phyloP scores from a whole-genome alignment of 352 stramenopile genomes.

The Saprolegnia parasitica region DNA sequence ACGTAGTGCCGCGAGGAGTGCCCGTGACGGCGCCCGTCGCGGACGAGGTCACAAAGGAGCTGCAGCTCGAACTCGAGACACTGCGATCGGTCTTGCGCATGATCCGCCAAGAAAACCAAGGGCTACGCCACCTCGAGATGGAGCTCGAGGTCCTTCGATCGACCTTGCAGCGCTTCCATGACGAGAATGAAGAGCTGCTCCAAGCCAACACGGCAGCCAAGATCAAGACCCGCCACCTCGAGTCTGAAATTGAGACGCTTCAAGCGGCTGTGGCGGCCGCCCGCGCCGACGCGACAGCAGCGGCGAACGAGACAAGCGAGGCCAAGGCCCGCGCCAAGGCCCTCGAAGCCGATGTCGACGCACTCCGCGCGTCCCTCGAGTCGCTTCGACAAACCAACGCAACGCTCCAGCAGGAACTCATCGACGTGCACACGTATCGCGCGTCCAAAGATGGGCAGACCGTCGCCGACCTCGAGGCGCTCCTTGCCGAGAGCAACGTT shows the following conservation, averaged over 20 bases:
- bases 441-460: slow-evolving; percentile 10
- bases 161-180: not conserved
- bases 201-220: not conserved
- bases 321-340: not conserved
- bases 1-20: no score
- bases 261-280: not conserved
- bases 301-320: not conserved
- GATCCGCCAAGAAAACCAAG: slow-evolving; percentile 21
- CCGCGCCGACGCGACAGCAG: not conserved
- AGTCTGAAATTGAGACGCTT: slow-evolving; percentile 9
- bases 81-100: slow-evolving; percentile 11
- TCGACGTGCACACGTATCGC: slow-evolving; percentile 22
- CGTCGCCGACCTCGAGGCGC: slow-evolving; percentile 1
- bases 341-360: slow-evolving; percentile 10
- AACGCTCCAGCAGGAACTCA: slow-evolving; percentile 21
- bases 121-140: slow-evolving; percentile 1
- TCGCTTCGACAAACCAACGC: not conserved
- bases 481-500: slow-evolving; percentile 17
- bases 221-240: slow-evolving; percentile 10
- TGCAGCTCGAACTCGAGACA: slow-evolving; percentile 16
- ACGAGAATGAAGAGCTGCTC: slow-evolving; percentile 23
- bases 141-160: slow-evolving; percentile 1
- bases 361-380: not conserved
- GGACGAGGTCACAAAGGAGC: slow-evolving; percentile 13
- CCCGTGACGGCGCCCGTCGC: no score